Base-by-base conservation (phyloP, 306 rosid genomes). In the Hippophae rhamnoides region DNA sequence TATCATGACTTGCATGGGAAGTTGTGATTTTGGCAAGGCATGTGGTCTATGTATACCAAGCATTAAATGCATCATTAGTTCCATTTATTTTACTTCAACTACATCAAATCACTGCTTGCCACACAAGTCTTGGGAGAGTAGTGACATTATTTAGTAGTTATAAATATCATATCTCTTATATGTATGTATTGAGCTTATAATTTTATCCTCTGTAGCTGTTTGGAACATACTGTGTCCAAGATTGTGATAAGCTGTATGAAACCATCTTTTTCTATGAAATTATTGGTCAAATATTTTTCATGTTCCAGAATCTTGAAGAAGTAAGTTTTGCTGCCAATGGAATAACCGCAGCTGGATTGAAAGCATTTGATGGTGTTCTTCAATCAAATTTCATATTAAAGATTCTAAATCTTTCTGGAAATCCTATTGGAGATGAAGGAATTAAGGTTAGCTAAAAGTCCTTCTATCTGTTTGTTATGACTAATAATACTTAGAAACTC, bases 311-410 rank as follows among this genome's bases (percentile, higher is more conserved):
- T 58, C 96, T 78, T 56, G 96, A 92, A 81, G 99, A 82, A 75
- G 90, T 85, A 58, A 88, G 83, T 75, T 88, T 92, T 81, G 90
- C 96, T 69, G 95, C 96, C 61, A 92, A 92, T 66, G 99, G 99
- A 74, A 85, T 92, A 78, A 92, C 99, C 49, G 95, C 83, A 7
- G 76, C 84, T 61, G 99, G 99, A 58, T 57, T 92, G 65, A 92
- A 71, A 74, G 96, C 99, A 25, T 87, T 92, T 78, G 99, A 92
- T 72, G 95, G 96, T 12, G 84, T 88, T 82, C 99, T 92, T 69
- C 99, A 85, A 77, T 71, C 95, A 70, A 92, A 88, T 69, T 67
- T 85, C 69, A 75, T 82, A 65, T 84, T 92, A 68, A 88, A 81
- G 75, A 79, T 71, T 63, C 99, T 92, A 54, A 84, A 92, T 85